phyloP scores from a whole-genome alignment of 768 basidiomycete species.

The Coprinopsis marcescibilis region DNA sequence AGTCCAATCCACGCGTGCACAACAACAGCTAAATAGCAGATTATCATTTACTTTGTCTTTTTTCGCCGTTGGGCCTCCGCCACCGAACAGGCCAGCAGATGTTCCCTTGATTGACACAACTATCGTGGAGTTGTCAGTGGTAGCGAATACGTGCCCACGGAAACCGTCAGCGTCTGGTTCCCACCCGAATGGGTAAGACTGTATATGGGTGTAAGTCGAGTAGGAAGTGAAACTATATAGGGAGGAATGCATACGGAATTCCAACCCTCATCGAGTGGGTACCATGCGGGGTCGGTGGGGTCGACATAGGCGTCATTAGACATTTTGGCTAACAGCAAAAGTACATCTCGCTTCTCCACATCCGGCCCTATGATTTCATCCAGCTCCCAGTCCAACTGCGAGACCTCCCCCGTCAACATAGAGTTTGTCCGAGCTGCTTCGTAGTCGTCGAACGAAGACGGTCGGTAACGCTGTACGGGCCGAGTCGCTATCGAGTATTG shows the following conservation, averaged over 20 bases:
- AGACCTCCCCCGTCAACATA: constrained; percentile 1
- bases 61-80: constrained; percentile 77
- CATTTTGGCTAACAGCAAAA: constrained; percentile 90
- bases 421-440: neutral
- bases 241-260: constrained; percentile 36
- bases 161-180: constrained; percentile 83
- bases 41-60: constrained; percentile 96
- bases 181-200: constrained; percentile 90
- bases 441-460: constrained; percentile 41
- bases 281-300: constrained; percentile 67
- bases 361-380: constrained; percentile 72
- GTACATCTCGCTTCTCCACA: constrained; percentile 65
- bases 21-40: constrained; percentile 90
- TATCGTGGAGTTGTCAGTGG: constrained; percentile 75
- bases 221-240: constrained; percentile 2
- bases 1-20: constrained; percentile 85
- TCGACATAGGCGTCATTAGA: constrained; percentile 83
- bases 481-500: constrained; percentile 36
- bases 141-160: constrained; percentile 87
- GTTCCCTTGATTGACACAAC: constrained; percentile 93
- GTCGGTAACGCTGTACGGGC: constrained; percentile 33
- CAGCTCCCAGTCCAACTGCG: constrained; percentile 63
- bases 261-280: constrained; percentile 64
- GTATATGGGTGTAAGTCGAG: neutral
- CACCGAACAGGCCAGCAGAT: constrained; percentile 66